A percentile compares a stretch with the other conserved stretches of the same genome.
These are phyloP conservation scores for Diaporthe batatas DNA, from an alignment of 2,329 filamentous ascomycete species.

Conservation along the genomic window DNA sequence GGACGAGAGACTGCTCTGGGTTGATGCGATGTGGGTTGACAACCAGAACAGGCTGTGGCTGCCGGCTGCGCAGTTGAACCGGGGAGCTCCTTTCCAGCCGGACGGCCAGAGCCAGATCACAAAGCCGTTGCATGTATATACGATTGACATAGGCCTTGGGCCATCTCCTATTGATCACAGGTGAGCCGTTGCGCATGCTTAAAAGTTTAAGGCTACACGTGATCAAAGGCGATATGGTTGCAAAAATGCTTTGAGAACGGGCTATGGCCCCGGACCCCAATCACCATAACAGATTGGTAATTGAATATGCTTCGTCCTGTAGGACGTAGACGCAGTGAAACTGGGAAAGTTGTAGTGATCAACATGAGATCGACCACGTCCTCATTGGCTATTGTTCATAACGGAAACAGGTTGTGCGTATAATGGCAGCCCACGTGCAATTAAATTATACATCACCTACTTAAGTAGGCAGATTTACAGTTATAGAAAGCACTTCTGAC, in stretches of 20 bases:
- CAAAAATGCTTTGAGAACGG: too few relatives aligned
- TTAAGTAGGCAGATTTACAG: too few relatives aligned
- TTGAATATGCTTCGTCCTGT: neutral
- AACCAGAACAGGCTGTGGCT: conserved; percentile 36
- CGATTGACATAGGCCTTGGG: conserved; percentile 37
- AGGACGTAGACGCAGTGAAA: neutral
- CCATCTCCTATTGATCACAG: conserved; percentile 38
- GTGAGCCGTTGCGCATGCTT: neutral
- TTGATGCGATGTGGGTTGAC: conserved; percentile 41
- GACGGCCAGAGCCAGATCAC: conserved; percentile 31
- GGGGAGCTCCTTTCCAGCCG: conserved; percentile 26
- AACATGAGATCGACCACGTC: too few relatives aligned
- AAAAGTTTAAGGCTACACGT: neutral
- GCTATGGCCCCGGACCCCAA: neutral
- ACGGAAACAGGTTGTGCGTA: neutral
- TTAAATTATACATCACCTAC: too few relatives aligned
- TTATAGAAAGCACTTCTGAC: neutral
- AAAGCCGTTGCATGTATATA: conserved; percentile 37
- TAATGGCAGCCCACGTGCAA: too few relatives aligned
- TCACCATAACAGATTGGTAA: neutral
- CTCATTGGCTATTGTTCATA: neutral
- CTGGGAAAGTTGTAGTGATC: too few relatives aligned
- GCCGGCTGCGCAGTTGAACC: conserved; percentile 37
- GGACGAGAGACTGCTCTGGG: conserved; percentile 40
- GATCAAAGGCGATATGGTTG: neutral